Base-by-base conservation (phyloP, 1,284 basidiomycete species). In the Leccinum pachyderme region DNA sequence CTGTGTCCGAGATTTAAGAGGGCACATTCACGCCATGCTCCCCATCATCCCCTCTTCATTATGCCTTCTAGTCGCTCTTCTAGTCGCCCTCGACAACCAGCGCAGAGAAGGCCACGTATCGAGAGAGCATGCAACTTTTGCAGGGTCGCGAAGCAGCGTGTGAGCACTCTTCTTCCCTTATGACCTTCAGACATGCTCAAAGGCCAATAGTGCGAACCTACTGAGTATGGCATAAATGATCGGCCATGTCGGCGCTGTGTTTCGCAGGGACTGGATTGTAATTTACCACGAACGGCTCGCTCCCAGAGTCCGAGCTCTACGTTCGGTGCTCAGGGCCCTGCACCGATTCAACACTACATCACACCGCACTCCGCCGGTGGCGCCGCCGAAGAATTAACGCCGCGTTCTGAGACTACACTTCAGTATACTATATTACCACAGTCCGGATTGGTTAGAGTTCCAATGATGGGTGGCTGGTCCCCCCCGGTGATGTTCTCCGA, bases 221-320 rank as follows among this genome's bases (percentile, higher is more conserved):
- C 0, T 3, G 53, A 66, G 29, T 67, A 53, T 18, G 65, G 56
- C 13, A 51, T 29, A 25, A 56, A 32, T 15, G 57, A 66, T 57
- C 50, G 47, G 4, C 57, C 65, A 22, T 67, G 65, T 41, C 57
- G 56, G 51, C 68, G 66, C 37, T 67, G 65, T 55, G 31, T 58
- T 43, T 32, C 4, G 45, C 58, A 52, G 11, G 24, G 22, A 15
- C 7, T 59, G 12, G 46, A 54, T 0, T 67, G 65, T 25, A 52
- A 8, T 18, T 35, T 66, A 24, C 5, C 54, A 35, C 55, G 52
- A 25, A 43, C 4, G 24, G 37, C 61, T 33, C 66, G 57, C 31
- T 67, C 65, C 31, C 60, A 59, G 54, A 70, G 68, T 45, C 68
- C 65, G 45, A 53, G 60, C 50, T 49, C 54, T 18, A 52, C 50